phyloP scores from a whole-genome alignment of 192 early-diverging fungal species.

The Entrophospora sp. region DNA sequence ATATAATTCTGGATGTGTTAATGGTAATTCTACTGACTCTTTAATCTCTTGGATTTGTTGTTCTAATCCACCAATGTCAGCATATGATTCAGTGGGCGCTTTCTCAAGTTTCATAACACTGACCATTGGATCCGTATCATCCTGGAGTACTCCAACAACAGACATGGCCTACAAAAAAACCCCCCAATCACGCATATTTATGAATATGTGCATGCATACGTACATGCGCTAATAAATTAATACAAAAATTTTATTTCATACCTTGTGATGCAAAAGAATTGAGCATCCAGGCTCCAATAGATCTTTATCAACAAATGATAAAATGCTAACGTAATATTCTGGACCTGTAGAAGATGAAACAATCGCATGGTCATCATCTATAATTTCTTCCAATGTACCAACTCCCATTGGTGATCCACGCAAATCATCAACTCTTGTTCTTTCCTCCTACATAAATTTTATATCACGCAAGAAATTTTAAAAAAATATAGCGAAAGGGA shows the following conservation, averaged over 20 bases:
- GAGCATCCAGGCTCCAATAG: conserved; percentile 93
- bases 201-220: no score
- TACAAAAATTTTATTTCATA: conserved; percentile 22
- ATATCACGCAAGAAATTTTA: no score
- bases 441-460: conserved; percentile 93
- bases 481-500: no score
- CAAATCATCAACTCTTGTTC: conserved; percentile 87
- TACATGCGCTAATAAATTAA: no score
- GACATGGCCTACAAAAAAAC: conserved; percentile 63
- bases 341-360: conserved; percentile 84
- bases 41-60: conserved; percentile 97
- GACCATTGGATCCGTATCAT: conserved; percentile 96
- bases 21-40: conserved; percentile 93
- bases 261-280: conserved; percentile 87
- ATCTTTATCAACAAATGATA: conserved; percentile 99
- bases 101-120: conserved; percentile 99
- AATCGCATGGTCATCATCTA: conserved; percentile 99
- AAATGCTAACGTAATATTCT: conserved; percentile 94
- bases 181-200: no score
- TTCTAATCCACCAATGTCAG: conserved; percentile 94
- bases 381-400: conserved; percentile 93
- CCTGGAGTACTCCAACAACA: conserved; percentile 87
- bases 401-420: conserved; percentile 95
- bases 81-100: conserved; percentile 96
- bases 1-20: conserved; percentile 94